A percentile compares a stretch with the other conserved stretches of the same genome.
phyloP scores from a whole-genome alignment of 1,284 basidiomycete species.

The Papiliotrema nemorosa region DNA sequence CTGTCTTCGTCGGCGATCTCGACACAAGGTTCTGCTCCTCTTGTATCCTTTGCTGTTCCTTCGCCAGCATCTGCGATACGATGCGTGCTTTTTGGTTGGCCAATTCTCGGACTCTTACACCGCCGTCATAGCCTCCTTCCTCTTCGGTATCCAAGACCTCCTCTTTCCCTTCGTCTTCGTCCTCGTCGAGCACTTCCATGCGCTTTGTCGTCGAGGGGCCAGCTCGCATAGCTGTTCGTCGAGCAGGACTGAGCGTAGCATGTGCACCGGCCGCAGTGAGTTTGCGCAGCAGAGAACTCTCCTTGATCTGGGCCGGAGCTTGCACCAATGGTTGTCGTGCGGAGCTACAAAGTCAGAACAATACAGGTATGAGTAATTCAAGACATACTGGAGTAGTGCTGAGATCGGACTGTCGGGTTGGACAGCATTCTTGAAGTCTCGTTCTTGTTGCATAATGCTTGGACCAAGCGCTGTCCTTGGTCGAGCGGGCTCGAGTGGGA shows the following conservation, averaged over 20 bases:
- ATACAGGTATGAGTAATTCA: not conserved
- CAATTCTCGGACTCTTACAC: constrained; percentile 49
- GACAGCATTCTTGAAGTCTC: constrained; percentile 91
- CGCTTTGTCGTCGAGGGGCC: constrained; percentile 24
- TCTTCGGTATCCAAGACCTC: constrained; percentile 47
- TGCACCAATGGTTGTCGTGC: constrained; percentile 84
- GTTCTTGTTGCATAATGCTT: constrained; percentile 77
- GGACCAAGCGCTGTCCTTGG: constrained; percentile 35
- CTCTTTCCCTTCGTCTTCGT: constrained; percentile 53
- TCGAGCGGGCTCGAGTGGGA: constrained; percentile 21
- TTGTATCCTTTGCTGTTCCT: constrained; percentile 13
- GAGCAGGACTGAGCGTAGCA: constrained; percentile 40
- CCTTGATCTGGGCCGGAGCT: constrained; percentile 52
- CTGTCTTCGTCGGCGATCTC: constrained; percentile 13
- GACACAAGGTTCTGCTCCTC: not conserved
- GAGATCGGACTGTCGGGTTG: constrained; percentile 94
- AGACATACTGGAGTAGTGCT: constrained; percentile 62
- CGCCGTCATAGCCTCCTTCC: constrained; percentile 20
- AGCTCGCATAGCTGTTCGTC: constrained; percentile 12
- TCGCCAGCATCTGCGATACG: constrained; percentile 74
- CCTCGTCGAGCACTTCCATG: constrained; percentile 55
- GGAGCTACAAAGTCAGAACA: constrained; percentile 54
- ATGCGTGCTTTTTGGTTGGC: constrained; percentile 83
- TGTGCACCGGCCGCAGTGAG: constrained; percentile 48
- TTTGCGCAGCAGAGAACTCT: constrained; percentile 60